Conservation (phyloP, 2,329 filamentous ascomycete genomes). For the Nigrospora osmanthi region DNA sequence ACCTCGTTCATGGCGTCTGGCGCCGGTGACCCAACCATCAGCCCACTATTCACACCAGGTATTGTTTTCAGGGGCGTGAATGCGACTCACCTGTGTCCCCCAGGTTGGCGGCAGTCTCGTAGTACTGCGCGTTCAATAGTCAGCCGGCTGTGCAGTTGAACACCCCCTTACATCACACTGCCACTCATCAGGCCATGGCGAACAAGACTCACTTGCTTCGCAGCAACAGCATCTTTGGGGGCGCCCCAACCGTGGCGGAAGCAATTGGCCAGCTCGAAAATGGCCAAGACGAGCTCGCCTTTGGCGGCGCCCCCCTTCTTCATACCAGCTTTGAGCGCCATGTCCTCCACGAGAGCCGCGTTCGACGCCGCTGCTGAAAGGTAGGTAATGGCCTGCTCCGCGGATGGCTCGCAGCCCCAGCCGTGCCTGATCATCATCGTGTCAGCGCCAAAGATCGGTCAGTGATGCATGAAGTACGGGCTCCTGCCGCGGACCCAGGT, state of each 20-base stretch:
- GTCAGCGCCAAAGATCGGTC: not conserved
- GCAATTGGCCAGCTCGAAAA: conserved; percentile 88
- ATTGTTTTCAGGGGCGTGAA: no score
- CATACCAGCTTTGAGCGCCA: conserved; percentile 78
- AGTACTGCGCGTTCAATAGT: conserved; percentile 53
- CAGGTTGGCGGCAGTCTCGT: conserved; percentile 93
- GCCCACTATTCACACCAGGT: not conserved
- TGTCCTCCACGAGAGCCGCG: conserved; percentile 76
- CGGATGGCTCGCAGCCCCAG: conserved; percentile 77
- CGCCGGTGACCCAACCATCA: conserved; percentile 10
- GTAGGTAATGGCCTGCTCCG: conserved; percentile 69
- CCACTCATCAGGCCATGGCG: not conserved
- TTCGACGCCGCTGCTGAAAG: conserved; percentile 86
- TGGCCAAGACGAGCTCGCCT: conserved; percentile 90
- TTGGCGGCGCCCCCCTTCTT: conserved; percentile 93
- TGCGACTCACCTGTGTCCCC: conserved; percentile 66
- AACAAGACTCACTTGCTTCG: conserved; percentile 52
- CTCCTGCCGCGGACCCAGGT: no score
- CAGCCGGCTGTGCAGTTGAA: not conserved
- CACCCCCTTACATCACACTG: no score
- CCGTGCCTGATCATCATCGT: conserved; percentile 57
- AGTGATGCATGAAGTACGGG: no score
- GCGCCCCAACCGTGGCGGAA: conserved; percentile 96
- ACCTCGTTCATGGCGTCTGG: conserved; percentile 94
- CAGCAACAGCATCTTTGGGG: conserved; percentile 75